Percentiles rank a stretch among this genome's conserved stretches.
These are phyloP conservation scores for Aspergillus indologenus DNA, from an alignment of 495 filamentous ascomycete species.

Conservation along the genomic window DNA sequence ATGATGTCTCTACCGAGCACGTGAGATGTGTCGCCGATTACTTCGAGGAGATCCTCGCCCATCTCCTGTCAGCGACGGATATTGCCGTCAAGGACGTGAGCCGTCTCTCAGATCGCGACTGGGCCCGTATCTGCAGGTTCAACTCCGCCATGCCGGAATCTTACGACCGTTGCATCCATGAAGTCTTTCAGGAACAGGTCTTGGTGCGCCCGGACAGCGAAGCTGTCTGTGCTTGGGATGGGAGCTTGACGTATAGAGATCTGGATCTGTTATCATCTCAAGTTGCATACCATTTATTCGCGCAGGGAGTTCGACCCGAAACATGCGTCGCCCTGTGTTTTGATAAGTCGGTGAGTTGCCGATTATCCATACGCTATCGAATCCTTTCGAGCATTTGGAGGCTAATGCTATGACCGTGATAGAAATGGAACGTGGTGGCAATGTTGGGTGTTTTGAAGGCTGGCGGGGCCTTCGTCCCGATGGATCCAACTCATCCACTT, in stretches of 20 bases:
- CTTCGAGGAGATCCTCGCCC: slow-evolving; percentile 34
- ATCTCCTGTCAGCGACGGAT: slow-evolving; percentile 28
- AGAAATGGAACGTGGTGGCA: slow-evolving; percentile 55
- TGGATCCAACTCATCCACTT: slow-evolving; percentile 56
- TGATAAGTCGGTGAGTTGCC: slow-evolving; percentile 51
- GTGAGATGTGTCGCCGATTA: slow-evolving; percentile 42
- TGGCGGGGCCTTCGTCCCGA: slow-evolving; percentile 56
- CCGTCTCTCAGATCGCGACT: slow-evolving; percentile 39
- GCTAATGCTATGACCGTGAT: slow-evolving; percentile 3
- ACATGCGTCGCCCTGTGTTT: slow-evolving; percentile 53
- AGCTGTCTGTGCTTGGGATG: slow-evolving; percentile 59
- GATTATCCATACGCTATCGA: too few species aligned
- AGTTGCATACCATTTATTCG: slow-evolving; percentile 45
- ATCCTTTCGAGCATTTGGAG: too few species aligned
- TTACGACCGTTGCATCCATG: slow-evolving; percentile 50
- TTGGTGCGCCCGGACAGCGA: slow-evolving; percentile 37
- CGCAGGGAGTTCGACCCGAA: slow-evolving; percentile 48
- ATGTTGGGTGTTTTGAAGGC: slow-evolving; percentile 59
- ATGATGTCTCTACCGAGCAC: slow-evolving; percentile 42
- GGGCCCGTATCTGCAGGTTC: slow-evolving; percentile 41
- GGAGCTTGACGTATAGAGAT: slow-evolving; percentile 53
- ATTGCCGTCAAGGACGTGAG: slow-evolving; percentile 31
- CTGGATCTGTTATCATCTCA: slow-evolving; percentile 46
- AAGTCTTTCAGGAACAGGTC: slow-evolving; percentile 46
- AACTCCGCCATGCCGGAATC: slow-evolving; percentile 29